Conservation (phyloP, 2,329 filamentous ascomycete species). For the Venturia aucupariae region DNA sequence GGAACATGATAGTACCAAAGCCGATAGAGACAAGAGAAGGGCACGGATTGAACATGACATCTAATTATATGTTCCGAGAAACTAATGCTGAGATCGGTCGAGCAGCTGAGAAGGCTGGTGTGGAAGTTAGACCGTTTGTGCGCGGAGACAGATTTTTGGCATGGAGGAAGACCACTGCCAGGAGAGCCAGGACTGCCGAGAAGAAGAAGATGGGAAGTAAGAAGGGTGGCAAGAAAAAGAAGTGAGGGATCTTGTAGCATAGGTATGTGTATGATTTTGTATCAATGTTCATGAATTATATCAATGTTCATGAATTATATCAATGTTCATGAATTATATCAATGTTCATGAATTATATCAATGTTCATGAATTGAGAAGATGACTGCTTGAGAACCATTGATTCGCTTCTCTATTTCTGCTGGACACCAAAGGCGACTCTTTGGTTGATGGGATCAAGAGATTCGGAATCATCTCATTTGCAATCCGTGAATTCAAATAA, state of each 20-base stretch:
- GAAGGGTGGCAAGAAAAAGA: constrained; percentile 15
- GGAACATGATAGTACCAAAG: constrained; percentile 18
- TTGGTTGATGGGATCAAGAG: no score
- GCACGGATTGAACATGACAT: constrained; percentile 33
- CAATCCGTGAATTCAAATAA: no score
- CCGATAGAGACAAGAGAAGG: constrained; percentile 23
- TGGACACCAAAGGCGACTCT: no score
- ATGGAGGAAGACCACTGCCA: constrained; percentile 51
- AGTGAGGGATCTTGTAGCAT: neutral
- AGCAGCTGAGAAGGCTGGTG: constrained; percentile 49
- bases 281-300: neutral
- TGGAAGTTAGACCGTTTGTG: constrained; percentile 47
- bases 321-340: no score
- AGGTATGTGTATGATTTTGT: neutral
- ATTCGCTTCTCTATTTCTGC: no score
- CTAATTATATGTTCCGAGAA: constrained; percentile 55
- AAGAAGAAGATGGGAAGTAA: constrained; percentile 43
- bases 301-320: no score
- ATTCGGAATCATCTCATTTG: no score
- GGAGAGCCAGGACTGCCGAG: constrained; percentile 43
- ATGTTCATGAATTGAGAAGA: no score
- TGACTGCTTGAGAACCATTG: no score
- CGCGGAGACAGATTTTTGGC: constrained; percentile 53
- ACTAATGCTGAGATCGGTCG: constrained; percentile 61
- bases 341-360: no score